Percentiles rank a stretch among this genome's conserved stretches.
Conservation (phyloP, 2,329 filamentous ascomycete genomes). For the Ceratocystis variospora region DNA sequence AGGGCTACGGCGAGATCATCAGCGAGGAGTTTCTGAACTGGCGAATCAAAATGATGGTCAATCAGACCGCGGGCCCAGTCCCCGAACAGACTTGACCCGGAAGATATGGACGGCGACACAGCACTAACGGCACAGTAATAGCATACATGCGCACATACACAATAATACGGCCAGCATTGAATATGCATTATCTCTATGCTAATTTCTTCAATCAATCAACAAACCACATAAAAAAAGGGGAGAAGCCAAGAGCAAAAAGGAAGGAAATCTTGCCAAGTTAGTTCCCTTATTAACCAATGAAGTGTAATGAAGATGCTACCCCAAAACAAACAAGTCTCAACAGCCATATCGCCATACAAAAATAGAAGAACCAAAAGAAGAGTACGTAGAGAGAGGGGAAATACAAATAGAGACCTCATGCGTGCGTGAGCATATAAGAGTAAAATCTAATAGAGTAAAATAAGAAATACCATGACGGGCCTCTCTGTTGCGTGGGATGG, state of each 20-base stretch:
- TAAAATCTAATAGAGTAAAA: slow-evolving; percentile 5
- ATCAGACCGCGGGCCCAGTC: slow-evolving; percentile 10
- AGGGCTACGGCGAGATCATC: slow-evolving; percentile 62
- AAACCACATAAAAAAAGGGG: too few species aligned
- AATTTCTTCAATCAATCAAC: too few species aligned
- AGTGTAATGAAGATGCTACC: neutral
- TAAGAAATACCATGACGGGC: neutral
- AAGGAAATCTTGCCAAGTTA: neutral
- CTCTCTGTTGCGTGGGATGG: neutral
- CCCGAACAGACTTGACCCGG: neutral
- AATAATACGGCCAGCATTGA: too few species aligned
- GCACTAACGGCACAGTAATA: neutral
- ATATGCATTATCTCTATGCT: too few species aligned
- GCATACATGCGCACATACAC: neutral
- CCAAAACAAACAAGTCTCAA: neutral
- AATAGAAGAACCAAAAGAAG: neutral
- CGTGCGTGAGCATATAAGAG: neutral
- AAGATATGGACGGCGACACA: neutral
- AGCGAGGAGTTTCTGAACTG: slow-evolving; percentile 66
- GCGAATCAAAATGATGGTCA: slow-evolving; percentile 37
- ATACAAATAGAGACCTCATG: neutral
- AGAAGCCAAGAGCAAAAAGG: neutral
- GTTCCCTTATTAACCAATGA: neutral
- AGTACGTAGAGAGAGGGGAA: neutral
- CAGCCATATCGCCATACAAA: neutral